phyloP scores from a whole-genome alignment of 495 filamentous ascomycete species.

The Penicillium paradoxum region DNA sequence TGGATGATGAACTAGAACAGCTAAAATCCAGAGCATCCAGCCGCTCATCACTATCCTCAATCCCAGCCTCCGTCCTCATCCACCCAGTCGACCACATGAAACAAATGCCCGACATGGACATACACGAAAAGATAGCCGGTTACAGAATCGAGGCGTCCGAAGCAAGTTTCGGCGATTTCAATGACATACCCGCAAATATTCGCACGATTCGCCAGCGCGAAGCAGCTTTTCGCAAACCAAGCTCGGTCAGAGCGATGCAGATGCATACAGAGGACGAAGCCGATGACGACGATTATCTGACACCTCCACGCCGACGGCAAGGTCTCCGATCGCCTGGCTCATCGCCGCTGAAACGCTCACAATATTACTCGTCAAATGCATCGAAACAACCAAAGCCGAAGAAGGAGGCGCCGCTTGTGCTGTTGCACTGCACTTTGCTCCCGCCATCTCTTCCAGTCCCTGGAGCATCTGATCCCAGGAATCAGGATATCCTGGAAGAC shows the following conservation, averaged over 20 bases:
- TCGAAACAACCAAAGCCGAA: conserved; percentile 50
- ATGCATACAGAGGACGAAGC: conserved; percentile 56
- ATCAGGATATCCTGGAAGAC: conserved; percentile 49
- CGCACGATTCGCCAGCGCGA: conserved; percentile 35
- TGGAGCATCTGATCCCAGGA: conserved; percentile 38
- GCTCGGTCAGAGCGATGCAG: conserved; percentile 72
- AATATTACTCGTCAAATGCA: conserved; percentile 45
- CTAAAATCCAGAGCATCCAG: conserved; percentile 37
- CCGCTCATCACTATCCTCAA: conserved; percentile 41
- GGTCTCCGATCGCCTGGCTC: conserved; percentile 35
- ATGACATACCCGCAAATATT: conserved; percentile 14
- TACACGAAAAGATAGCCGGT: conserved; percentile 17
- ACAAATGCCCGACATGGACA: conserved; percentile 8
- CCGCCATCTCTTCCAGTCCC: conserved; percentile 66
- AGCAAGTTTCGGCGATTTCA: conserved; percentile 18
- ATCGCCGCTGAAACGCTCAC: conserved; percentile 32
- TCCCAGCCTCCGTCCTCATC: conserved; percentile 36
- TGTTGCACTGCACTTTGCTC: conserved; percentile 82
- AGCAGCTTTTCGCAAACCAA: conserved; percentile 62
- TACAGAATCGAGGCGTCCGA: conserved; percentile 26
- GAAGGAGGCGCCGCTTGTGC: conserved; percentile 70
- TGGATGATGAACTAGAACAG: conserved; percentile 29
- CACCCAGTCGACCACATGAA: conserved; percentile 26
- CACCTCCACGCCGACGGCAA: conserved; percentile 31
- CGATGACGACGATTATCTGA: conserved; percentile 36